A percentile compares a stretch with the other conserved stretches of the same genome.
Conservation (phyloP, 345 rosid genomes). For the Viola odorata region DNA sequence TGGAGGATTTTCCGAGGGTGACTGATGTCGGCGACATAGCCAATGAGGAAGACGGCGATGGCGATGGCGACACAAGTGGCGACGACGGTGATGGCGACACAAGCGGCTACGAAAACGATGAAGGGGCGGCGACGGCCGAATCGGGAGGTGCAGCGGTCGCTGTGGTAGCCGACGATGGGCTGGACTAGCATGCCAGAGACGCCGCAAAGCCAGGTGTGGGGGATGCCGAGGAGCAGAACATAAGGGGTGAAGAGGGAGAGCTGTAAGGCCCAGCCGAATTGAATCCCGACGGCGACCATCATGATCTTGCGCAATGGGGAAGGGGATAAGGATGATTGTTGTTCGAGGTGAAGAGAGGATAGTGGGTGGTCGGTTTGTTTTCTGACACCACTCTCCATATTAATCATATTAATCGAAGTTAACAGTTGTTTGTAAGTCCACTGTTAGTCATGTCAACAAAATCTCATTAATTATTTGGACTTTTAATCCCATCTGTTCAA, state of each 20-base stretch:
- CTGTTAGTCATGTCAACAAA: too few relatives aligned
- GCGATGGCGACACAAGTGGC: too few relatives aligned
- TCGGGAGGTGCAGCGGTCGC: conserved; percentile 67
- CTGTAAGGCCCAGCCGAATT: conserved; percentile 95
- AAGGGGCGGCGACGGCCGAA: conserved; percentile 92
- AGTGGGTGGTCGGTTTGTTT: too few relatives aligned
- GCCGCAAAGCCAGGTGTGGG: conserved; percentile 87
- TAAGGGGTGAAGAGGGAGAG: conserved; percentile 83
- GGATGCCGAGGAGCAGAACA: conserved; percentile 74
- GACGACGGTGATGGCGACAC: too few relatives aligned
- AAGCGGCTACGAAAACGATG: conserved; percentile 46
- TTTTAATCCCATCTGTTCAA: too few relatives aligned
- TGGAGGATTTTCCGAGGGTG: conserved; percentile 25
- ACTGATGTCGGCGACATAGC: conserved; percentile 77
- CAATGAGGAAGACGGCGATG: conserved; percentile 69
- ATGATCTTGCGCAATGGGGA: conserved; percentile 43
- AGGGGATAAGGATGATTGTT: neutral
- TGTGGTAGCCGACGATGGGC: conserved; percentile 76
- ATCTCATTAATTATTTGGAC: too few relatives aligned
- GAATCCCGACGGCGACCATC: conserved; percentile 70
- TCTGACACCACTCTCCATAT: too few relatives aligned
- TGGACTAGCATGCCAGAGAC: conserved; percentile 84
- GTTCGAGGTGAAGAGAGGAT: too few relatives aligned
- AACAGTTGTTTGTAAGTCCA: too few relatives aligned
- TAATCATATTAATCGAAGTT: too few relatives aligned